Conservation (phyloP, 2,329 filamentous ascomycete species). For the Sporothrix sp. region DNA sequence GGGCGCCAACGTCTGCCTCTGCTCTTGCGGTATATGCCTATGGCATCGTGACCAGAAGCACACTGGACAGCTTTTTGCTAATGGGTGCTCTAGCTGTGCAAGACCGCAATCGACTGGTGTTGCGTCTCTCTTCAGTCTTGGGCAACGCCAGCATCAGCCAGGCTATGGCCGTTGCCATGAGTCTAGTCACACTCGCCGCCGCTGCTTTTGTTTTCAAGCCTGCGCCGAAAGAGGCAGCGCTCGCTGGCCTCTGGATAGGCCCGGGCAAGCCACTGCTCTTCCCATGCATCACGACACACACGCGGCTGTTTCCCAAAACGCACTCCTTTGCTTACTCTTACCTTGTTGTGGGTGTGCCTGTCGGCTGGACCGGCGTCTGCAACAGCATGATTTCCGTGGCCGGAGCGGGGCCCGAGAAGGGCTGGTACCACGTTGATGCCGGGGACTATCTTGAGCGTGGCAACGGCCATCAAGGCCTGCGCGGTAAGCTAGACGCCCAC, state of each 20-base stretch:
- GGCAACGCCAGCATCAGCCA: background rate
- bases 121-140: background rate
- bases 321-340: slow-evolving; percentile 64
- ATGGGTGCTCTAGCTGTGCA: background rate
- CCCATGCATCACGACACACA: slow-evolving; percentile 55
- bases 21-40: background rate
- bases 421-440: slow-evolving; percentile 52
- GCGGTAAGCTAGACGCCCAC: slow-evolving; percentile 52
- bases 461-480: slow-evolving; percentile 40
- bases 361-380: slow-evolving; percentile 49
- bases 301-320: slow-evolving; percentile 55
- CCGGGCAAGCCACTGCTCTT: slow-evolving; percentile 44
- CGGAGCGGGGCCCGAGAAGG: slow-evolving; percentile 14
- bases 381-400: slow-evolving; percentile 44
- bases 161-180: background rate
- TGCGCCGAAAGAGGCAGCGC: background rate
- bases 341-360: slow-evolving; percentile 56
- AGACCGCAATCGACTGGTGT: background rate
- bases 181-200: background rate
- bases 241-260: slow-evolving; percentile 18
- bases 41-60: background rate
- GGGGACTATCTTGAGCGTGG: slow-evolving; percentile 53
- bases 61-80: background rate
- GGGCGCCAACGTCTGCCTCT: background rate
- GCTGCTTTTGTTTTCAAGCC: background rate